Evolutionary conservation across 2,329 filamentous ascomycete species (phyloP).

Genomic region (Penicillium sp.): DNA sequence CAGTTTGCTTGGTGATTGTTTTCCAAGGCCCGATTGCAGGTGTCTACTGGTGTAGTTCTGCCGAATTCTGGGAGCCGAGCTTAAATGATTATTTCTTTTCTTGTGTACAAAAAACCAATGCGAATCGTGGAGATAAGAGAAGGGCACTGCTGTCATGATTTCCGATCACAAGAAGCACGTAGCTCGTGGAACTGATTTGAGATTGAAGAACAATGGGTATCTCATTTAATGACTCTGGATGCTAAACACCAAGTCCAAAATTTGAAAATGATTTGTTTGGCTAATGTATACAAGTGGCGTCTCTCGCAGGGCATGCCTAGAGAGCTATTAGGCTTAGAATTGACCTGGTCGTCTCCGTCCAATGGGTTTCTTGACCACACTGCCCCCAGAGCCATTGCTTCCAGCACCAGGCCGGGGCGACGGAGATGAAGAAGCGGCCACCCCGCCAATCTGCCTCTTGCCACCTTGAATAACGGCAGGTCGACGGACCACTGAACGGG

Average conservation of each 20-base stretch:
- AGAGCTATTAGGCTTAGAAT: conserved; percentile 27
- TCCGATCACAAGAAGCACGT: not conserved
- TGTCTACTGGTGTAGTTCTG: not conserved
- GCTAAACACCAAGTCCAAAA: not conserved
- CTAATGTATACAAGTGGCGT: conserved; percentile 12
- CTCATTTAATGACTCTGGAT: conserved; percentile 6
- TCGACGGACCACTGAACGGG: conserved; percentile 38
- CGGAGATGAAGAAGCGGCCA: conserved; percentile 35
- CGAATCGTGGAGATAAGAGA: not conserved
- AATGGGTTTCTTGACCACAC: conserved; percentile 46
- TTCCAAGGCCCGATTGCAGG: not conserved
- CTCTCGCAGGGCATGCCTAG: too few relatives aligned
- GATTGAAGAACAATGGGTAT: conserved; percentile 18
- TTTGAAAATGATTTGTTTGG: conserved; percentile 10
- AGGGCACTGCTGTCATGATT: not conserved
- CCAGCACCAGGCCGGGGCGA: conserved; percentile 27
- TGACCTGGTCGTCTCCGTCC: conserved; percentile 41
- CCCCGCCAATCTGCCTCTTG: conserved; percentile 35
- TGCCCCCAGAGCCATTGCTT: conserved; percentile 33
- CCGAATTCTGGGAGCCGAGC: not conserved
- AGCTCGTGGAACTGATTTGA: not conserved
- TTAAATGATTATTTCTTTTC: not conserved
- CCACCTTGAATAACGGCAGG: conserved; percentile 32
- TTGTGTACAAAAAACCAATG: not conserved
- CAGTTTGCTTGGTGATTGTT: conserved; percentile 3